phyloP scores from a whole-genome alignment of 78 protist genomes.

The Dictyostelium capitatum region DNA sequence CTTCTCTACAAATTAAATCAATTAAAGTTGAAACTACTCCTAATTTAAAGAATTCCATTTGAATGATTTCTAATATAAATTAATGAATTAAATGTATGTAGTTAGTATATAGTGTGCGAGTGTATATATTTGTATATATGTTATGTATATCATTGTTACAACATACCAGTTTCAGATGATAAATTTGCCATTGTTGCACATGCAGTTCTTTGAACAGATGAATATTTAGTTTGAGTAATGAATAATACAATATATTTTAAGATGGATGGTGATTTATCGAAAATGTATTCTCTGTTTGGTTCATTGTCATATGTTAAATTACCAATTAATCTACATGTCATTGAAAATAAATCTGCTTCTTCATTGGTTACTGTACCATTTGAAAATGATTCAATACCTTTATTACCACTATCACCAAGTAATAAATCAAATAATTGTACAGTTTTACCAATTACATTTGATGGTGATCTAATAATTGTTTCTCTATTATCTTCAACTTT shows the following conservation, averaged over 20 bases:
- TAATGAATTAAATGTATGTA: not conserved
- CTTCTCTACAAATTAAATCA: not conserved
- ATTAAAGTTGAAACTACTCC: slow-evolving; percentile 24
- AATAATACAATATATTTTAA: not conserved
- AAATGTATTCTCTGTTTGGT: slow-evolving; percentile 3
- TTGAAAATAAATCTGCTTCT: not conserved
- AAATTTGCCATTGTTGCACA: slow-evolving; percentile 37
- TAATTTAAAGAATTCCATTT: slow-evolving; percentile 26
- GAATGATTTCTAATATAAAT: not conserved
- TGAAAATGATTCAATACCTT: not conserved
- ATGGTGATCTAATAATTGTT: slow-evolving; percentile 6
- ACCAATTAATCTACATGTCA: slow-evolving; percentile 59
- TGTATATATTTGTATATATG: not conserved
- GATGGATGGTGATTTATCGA: not conserved
- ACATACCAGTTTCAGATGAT: slow-evolving; percentile 27
- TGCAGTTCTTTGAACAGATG: slow-evolving; percentile 9
- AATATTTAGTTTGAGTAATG: not conserved
- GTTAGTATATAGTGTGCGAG: not conserved
- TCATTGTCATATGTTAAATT: slow-evolving; percentile 51
- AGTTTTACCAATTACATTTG: not conserved
- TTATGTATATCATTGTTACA: too few species aligned
- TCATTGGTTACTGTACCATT: not conserved
- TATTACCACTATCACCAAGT: not conserved
- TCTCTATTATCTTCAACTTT: slow-evolving; percentile 67
- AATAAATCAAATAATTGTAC: not conserved